Percentiles rank a stretch among this genome's conserved stretches.
These are phyloP conservation scores for Cyclotella distinguenda DNA, from an alignment of 108 stramenopile genomes.

Conservation along the genomic window DNA sequence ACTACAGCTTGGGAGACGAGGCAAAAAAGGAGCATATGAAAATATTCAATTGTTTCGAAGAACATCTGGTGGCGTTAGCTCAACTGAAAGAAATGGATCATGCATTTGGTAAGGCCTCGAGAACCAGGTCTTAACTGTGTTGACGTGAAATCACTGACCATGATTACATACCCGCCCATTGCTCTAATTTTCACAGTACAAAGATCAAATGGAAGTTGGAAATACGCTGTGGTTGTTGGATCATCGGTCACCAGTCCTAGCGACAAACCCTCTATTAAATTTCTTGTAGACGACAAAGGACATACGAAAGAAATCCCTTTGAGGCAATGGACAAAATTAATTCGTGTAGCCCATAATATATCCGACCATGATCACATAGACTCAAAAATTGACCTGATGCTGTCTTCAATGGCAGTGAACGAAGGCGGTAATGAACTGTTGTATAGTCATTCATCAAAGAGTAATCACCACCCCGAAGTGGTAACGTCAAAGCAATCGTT, in stretches of 20 bases:
- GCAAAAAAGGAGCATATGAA: slow-evolving; percentile 4
- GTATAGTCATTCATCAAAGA: too few relatives aligned
- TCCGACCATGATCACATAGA: background rate
- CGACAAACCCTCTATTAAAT: background rate
- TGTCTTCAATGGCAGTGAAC: slow-evolving; percentile 3
- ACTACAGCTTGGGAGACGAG: background rate
- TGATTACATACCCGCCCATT: too few relatives aligned
- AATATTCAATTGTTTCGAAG: background rate
- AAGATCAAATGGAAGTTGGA: slow-evolving; percentile 8
- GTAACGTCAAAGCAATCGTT: background rate
- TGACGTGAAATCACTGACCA: too few relatives aligned
- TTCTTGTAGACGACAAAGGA: slow-evolving; percentile 8
- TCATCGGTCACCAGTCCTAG: background rate
- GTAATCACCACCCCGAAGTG: background rate
- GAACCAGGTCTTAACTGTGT: too few relatives aligned
- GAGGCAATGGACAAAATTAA: slow-evolving; percentile 8
- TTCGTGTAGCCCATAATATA: background rate
- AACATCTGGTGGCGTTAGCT: slow-evolving; percentile 3
- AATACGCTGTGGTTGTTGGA: slow-evolving; percentile 3
- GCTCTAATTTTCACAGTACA: too few relatives aligned
- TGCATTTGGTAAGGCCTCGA: too few relatives aligned
- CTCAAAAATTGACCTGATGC: slow-evolving; percentile 1
- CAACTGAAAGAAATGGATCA: slow-evolving; percentile 12
- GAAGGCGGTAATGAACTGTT: background rate
- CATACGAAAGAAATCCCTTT: slow-evolving; percentile 11